These are phyloP conservation scores for Triticum turgidum DNA, from an alignment of 176 grass and related monocot genomes.

Conservation along the genomic window DNA sequence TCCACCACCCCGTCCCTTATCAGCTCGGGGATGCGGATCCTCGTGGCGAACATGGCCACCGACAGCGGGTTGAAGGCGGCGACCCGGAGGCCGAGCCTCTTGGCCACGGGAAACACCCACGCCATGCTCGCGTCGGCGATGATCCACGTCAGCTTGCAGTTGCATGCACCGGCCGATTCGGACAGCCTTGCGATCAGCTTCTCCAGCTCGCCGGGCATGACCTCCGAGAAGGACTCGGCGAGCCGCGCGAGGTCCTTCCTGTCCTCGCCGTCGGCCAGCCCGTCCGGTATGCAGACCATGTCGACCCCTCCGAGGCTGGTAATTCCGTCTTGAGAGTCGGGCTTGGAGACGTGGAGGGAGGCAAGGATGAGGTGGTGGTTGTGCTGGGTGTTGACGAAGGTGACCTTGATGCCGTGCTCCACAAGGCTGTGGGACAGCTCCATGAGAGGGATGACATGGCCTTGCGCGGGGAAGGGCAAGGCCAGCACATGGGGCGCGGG, in stretches of 20 bases:
- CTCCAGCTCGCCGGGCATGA: slow-evolving; percentile 55
- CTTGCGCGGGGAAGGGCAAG: slow-evolving; percentile 49
- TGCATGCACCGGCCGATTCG: slow-evolving; percentile 14
- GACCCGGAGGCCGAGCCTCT: slow-evolving; percentile 36
- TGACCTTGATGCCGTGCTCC: slow-evolving; percentile 43
- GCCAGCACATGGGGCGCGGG: slow-evolving; percentile 27
- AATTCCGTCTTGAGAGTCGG: neutral
- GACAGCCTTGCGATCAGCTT: slow-evolving; percentile 29
- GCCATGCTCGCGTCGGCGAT: slow-evolving; percentile 59
- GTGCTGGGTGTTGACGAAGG: slow-evolving; percentile 51
- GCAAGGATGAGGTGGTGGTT: slow-evolving; percentile 26
- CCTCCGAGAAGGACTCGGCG: slow-evolving; percentile 14
- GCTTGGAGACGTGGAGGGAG: neutral
- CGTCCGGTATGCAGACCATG: slow-evolving; percentile 61
- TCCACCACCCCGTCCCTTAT: slow-evolving; percentile 47
- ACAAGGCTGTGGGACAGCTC: slow-evolving; percentile 54
- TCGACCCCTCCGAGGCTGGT: slow-evolving; percentile 37
- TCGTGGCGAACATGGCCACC: slow-evolving; percentile 21
- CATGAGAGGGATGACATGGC: slow-evolving; percentile 58
- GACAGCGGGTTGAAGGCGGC: slow-evolving; percentile 45
- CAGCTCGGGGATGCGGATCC: slow-evolving; percentile 48
- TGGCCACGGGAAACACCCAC: slow-evolving; percentile 45
- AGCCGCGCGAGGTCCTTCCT: slow-evolving; percentile 47
- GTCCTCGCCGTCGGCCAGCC: slow-evolving; percentile 47
- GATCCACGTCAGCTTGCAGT: slow-evolving; percentile 42